These are phyloP conservation scores for Cystoisospora suis DNA, from an alignment of 169 alveolate genomes.

Conservation along the genomic window DNA sequence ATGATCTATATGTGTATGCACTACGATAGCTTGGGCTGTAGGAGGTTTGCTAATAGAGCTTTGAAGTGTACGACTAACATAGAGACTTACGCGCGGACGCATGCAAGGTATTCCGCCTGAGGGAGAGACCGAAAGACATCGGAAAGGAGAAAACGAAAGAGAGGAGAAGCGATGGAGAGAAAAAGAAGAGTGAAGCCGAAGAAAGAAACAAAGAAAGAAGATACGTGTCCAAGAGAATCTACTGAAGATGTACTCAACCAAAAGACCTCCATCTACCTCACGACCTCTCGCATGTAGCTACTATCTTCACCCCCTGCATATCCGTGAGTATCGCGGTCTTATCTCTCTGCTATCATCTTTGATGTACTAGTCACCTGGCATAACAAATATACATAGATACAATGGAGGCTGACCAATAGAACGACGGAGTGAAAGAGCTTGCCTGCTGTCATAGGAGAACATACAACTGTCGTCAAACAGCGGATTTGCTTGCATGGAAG, in stretches of 20 bases:
- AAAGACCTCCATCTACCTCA: not conserved
- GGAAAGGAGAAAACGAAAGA: not conserved
- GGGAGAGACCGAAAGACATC: not conserved
- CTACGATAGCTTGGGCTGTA: not conserved
- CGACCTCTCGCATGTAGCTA: too few relatives aligned
- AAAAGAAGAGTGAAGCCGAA: not conserved
- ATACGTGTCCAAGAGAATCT: not conserved
- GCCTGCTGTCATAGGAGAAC: too few relatives aligned
- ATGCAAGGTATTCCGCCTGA: conserved; percentile 14
- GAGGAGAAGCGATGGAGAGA: not conserved
- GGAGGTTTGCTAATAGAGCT: not conserved
- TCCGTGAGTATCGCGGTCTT: not conserved
- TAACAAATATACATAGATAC: too few relatives aligned
- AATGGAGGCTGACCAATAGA: too few relatives aligned
- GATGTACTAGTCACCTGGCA: too few relatives aligned
- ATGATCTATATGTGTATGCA: not conserved
- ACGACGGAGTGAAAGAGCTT: too few relatives aligned
- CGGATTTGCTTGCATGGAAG: too few relatives aligned
- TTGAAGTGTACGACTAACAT: not conserved
- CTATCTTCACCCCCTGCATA: not conserved
- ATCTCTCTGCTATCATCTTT: not conserved
- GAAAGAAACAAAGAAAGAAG: not conserved
- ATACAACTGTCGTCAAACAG: too few relatives aligned
- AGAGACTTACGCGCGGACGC: not conserved
- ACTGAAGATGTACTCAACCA: not conserved